Conservation (phyloP, 257 asterid genomes). For the Solanum phureja region DNA sequence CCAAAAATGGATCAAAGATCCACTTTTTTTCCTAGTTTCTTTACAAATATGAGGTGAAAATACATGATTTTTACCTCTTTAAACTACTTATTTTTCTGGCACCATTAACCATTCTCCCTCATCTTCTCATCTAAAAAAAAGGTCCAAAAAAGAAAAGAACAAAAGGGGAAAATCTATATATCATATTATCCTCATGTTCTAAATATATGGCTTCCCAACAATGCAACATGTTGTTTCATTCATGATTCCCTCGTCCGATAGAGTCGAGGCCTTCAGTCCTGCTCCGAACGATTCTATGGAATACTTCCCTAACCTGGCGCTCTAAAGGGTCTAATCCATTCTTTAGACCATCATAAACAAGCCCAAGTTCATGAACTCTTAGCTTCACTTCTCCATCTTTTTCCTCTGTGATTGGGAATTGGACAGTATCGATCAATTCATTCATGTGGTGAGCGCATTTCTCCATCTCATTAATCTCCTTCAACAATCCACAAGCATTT, state of each 20-base stretch:
- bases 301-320: conserved; percentile 68
- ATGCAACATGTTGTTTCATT: conserved; percentile 1
- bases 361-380: conserved; percentile 48
- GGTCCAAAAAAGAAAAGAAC: background rate
- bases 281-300: conserved; percentile 65
- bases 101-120: conserved; percentile 8
- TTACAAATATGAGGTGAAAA: conserved; percentile 6
- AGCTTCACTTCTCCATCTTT: conserved; percentile 60
- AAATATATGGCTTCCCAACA: background rate
- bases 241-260: conserved; percentile 26
- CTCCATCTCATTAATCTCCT: conserved; percentile 77
- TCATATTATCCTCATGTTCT: conserved; percentile 1
- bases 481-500: conserved; percentile 65
- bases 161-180: conserved; percentile 14
- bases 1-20: conserved; percentile 1
- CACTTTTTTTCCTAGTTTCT: background rate
- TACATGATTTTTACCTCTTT: conserved; percentile 1
- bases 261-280: conserved; percentile 61
- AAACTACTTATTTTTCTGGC: conserved; percentile 17
- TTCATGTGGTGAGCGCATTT: conserved; percentile 45
- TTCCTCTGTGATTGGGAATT: conserved; percentile 54
- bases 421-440: conserved; percentile 42
- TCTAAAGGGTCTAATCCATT: conserved; percentile 78
- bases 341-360: conserved; percentile 40
- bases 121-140: background rate